phyloP scores from a whole-genome alignment of 352 stramenopile genomes.

The Globisporangium rhizosaccharum region DNA sequence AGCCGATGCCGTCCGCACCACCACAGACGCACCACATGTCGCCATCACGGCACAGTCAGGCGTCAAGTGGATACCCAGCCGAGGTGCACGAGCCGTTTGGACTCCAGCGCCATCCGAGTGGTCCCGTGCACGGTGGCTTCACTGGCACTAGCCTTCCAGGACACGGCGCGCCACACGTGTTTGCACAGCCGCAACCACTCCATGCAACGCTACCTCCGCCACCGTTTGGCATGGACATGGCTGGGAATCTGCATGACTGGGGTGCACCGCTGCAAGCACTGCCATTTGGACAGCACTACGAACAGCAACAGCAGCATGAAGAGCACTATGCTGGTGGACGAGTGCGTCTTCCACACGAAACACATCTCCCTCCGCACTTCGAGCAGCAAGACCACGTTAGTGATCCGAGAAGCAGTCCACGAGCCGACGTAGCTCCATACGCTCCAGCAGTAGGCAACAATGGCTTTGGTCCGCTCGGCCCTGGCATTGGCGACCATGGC shows the following conservation, averaged over 20 bases:
- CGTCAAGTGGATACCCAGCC: not conserved
- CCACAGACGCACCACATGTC: constrained; percentile 13
- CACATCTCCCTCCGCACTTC: not conserved
- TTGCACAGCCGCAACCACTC: constrained; percentile 4
- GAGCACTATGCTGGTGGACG: not conserved
- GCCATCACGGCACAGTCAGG: not conserved
- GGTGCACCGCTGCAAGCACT: constrained; percentile 6
- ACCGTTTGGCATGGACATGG: not conserved
- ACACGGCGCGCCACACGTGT: not conserved
- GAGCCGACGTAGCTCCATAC: not conserved
- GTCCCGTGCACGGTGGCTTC: not conserved
- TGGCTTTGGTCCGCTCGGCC: constrained; percentile 1
- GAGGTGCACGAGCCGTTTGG: not conserved
- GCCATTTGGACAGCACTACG: not conserved
- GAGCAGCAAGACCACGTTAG: constrained; percentile 5
- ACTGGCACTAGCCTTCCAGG: not conserved
- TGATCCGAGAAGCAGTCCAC: not conserved
- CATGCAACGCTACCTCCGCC: not conserved
- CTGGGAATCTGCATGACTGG: constrained; percentile 3
- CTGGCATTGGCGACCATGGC: constrained; percentile 2
- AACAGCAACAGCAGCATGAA: constrained; percentile 15
- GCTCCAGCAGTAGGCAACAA: not conserved
- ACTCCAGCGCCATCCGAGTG: not conserved
- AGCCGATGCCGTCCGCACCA: constrained; percentile 9
- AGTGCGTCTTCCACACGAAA: not conserved